These are phyloP conservation scores for Cucumis melo DNA, from an alignment of 306 rosid species.

Conservation along the genomic window DNA sequence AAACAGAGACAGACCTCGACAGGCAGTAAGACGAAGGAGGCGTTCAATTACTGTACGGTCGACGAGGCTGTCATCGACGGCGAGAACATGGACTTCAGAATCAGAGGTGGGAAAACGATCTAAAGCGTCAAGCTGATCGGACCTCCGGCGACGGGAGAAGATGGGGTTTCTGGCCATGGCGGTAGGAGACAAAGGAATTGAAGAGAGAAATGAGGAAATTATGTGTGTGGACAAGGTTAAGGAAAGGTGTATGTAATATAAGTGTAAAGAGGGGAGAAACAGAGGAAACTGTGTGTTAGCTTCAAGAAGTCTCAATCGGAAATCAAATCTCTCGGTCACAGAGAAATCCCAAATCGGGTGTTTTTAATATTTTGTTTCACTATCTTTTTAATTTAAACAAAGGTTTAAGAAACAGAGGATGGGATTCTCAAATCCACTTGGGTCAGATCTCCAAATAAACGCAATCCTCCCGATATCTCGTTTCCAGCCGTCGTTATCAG, in stretches of 20 bases:
- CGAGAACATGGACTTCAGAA: constrained; percentile 71
- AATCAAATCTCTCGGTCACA: constrained; percentile 67
- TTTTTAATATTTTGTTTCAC: constrained; percentile 13
- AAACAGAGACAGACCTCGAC: constrained; percentile 36
- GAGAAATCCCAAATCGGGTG: constrained; percentile 29
- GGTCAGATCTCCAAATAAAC: constrained; percentile 18
- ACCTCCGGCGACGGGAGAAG: constrained; percentile 29
- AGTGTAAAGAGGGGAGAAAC: neutral
- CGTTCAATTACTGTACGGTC: constrained; percentile 86
- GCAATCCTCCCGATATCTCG: constrained; percentile 23
- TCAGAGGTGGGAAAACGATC: constrained; percentile 13
- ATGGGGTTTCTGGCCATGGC: constrained; percentile 36
- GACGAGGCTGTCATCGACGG: constrained; percentile 87
- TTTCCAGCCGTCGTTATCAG: neutral
- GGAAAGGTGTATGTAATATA: neutral
- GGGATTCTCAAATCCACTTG: constrained; percentile 85
- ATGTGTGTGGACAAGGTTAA: neutral
- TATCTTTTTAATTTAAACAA: constrained; percentile 13
- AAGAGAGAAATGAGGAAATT: neutral
- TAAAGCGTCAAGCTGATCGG: constrained; percentile 24
- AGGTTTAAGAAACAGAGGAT: constrained; percentile 35
- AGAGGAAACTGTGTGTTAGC: neutral
- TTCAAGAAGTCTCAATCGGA: constrained; percentile 26
- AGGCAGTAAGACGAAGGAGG: constrained; percentile 63
- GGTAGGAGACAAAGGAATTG: neutral